These are phyloP conservation scores for Morella rubra DNA, from an alignment of 306 rosid genomes.

Conservation along the genomic window DNA sequence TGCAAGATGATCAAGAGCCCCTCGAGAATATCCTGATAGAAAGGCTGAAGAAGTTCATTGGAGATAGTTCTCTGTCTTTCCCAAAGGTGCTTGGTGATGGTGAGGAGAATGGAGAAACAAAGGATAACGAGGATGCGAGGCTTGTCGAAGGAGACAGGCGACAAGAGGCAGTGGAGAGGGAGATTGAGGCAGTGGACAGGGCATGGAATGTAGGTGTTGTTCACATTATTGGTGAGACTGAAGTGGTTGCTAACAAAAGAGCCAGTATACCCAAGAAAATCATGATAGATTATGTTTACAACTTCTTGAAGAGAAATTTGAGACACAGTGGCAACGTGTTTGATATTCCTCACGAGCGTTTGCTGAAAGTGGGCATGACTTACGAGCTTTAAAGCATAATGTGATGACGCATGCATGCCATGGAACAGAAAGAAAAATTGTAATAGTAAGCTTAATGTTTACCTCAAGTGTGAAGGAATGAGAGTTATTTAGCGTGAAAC, in stretches of 20 bases:
- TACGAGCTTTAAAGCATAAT: too few relatives aligned
- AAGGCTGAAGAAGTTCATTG: conserved; percentile 44
- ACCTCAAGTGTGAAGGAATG: too few relatives aligned
- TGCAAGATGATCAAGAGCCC: conserved; percentile 50
- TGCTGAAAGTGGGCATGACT: conserved; percentile 51
- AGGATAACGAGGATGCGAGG: background rate
- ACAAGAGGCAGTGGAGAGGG: conserved; percentile 19
- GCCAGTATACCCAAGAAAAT: conserved; percentile 39
- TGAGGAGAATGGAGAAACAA: background rate
- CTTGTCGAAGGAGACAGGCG: background rate
- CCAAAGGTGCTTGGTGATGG: background rate
- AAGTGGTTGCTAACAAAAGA: conserved; percentile 52
- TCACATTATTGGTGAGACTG: conserved; percentile 68
- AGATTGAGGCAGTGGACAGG: conserved; percentile 44
- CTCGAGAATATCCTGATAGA: conserved; percentile 54
- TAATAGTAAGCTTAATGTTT: too few relatives aligned
- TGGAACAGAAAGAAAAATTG: too few relatives aligned
- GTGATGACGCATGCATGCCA: too few relatives aligned
- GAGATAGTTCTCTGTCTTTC: conserved; percentile 13
- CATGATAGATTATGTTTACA: conserved; percentile 57
- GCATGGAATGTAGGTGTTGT: conserved; percentile 54
- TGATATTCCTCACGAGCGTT: conserved; percentile 62
- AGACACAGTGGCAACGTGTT: conserved; percentile 51
- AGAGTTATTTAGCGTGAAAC: too few relatives aligned
- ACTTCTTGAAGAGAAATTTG: conserved; percentile 54